Conservation (phyloP, 2,329 filamentous ascomycete genomes). For the Penicillium corylophilum region DNA sequence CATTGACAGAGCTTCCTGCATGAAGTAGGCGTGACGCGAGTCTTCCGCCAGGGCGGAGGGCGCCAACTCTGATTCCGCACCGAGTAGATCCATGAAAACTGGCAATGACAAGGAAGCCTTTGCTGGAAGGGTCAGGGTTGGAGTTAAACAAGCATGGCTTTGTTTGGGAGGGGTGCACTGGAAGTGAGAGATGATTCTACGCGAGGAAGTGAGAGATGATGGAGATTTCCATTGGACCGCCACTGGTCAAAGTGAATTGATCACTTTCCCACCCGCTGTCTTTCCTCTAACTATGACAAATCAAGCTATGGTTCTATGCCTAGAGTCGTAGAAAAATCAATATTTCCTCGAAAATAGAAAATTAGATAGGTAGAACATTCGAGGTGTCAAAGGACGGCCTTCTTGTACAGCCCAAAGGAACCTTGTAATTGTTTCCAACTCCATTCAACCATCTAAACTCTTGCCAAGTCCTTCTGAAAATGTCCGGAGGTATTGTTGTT, state of each 20-base stretch:
- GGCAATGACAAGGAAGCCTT: background rate
- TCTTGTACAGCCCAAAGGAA: background rate
- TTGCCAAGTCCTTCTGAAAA: too few species aligned
- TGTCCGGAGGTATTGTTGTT: too few species aligned
- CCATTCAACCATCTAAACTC: too few species aligned
- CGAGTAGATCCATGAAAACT: background rate
- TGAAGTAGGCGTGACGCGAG: constrained; percentile 61
- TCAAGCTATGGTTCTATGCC: background rate
- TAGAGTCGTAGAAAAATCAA: background rate
- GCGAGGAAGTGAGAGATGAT: background rate
- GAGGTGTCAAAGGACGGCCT: background rate
- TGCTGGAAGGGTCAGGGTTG: background rate
- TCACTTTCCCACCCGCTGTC: background rate
- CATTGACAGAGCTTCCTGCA: constrained; percentile 84
- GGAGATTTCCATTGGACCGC: background rate
- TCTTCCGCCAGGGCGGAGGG: constrained; percentile 16
- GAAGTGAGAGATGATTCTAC: background rate
- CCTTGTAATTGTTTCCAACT: too few species aligned
- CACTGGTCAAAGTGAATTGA: background rate
- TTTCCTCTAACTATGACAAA: background rate
- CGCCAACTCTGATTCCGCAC: constrained; percentile 1
- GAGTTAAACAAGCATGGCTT: background rate
- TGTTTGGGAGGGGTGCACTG: background rate
- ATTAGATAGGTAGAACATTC: background rate
- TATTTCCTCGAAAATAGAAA: background rate